Evolutionary conservation across 2,329 filamentous ascomycete species (phyloP).

Genomic region (Aspergillus jensenii): DNA sequence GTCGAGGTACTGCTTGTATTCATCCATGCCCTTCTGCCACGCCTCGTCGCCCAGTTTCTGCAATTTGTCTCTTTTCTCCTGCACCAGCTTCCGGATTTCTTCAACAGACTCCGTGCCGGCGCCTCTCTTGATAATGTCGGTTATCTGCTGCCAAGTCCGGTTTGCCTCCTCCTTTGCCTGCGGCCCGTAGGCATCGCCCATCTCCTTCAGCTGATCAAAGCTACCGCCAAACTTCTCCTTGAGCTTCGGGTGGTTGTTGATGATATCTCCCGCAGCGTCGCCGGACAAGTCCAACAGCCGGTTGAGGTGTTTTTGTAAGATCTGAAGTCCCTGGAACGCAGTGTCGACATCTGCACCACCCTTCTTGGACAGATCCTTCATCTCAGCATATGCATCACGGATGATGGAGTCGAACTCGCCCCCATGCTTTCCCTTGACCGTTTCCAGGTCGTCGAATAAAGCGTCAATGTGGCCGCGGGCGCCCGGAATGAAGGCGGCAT

Average conservation of each 20-base stretch:
- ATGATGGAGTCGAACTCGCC: constrained; percentile 70
- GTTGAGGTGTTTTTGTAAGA: constrained; percentile 62
- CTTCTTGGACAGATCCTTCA: constrained; percentile 60
- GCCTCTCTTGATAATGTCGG: constrained; percentile 63
- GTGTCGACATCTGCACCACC: constrained; percentile 64
- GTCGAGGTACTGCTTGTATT: constrained; percentile 70
- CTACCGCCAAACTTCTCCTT: constrained; percentile 71
- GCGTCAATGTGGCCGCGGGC: constrained; percentile 67
- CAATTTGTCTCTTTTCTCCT: constrained; percentile 69
- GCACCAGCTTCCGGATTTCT: constrained; percentile 60
- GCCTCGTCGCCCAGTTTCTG: constrained; percentile 69
- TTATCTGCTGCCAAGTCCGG: constrained; percentile 67
- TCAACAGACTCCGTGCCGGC: constrained; percentile 54
- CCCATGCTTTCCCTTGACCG: constrained; percentile 64
- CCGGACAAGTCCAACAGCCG: constrained; percentile 62
- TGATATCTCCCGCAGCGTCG: constrained; percentile 63
- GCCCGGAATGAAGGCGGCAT: constrained; percentile 71
- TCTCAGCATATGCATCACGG: constrained; percentile 64
- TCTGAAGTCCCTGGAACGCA: constrained; percentile 60
- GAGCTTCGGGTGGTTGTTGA: constrained; percentile 71
- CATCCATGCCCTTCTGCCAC: constrained; percentile 69
- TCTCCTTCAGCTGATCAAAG: constrained; percentile 66
- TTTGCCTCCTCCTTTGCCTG: constrained; percentile 76
- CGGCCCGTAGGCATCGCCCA: constrained; percentile 69
- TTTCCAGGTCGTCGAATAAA: constrained; percentile 70